phyloP scores from a whole-genome alignment of 2,329 filamentous ascomycete genomes.

The Fusarium gaditjirri region DNA sequence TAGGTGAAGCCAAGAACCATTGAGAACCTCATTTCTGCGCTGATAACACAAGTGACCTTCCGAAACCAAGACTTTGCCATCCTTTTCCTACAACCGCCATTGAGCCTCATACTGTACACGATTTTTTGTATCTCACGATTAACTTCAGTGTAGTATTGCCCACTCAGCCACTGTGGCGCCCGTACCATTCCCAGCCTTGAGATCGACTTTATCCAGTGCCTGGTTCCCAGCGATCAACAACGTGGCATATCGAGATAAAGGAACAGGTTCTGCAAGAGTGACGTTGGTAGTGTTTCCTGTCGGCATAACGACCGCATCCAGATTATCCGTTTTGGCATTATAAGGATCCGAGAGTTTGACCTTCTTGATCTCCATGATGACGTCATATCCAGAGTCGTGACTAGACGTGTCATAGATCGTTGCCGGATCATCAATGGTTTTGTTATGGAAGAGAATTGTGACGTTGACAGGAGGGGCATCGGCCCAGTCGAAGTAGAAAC shows the following conservation, averaged over 20 bases:
- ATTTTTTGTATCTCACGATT: too few relatives aligned
- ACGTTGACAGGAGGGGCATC: background rate
- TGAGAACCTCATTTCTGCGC: rapidly evolving
- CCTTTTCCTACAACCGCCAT: rapidly evolving
- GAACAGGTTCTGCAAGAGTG: background rate
- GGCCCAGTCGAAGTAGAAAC: background rate
- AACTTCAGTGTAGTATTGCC: background rate
- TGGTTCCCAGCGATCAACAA: background rate
- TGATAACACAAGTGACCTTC: background rate
- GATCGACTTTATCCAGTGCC: background rate
- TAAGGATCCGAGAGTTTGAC: background rate
- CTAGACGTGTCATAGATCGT: rapidly evolving
- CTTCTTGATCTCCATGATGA: background rate
- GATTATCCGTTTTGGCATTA: background rate
- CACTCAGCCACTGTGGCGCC: slow-evolving; percentile 1
- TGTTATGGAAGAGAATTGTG: background rate
- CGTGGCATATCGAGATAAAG: background rate
- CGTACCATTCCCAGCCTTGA: background rate
- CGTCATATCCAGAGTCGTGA: rapidly evolving
- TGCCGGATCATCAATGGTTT: background rate
- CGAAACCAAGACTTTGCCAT: rapidly evolving
- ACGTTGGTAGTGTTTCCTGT: background rate
- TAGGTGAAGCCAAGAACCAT: background rate
- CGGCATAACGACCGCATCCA: background rate
- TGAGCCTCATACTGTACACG: background rate